Evolutionary conservation across 352 stramenopile species (phyloP).

Genomic region (Plasmopara halstedii): DNA sequence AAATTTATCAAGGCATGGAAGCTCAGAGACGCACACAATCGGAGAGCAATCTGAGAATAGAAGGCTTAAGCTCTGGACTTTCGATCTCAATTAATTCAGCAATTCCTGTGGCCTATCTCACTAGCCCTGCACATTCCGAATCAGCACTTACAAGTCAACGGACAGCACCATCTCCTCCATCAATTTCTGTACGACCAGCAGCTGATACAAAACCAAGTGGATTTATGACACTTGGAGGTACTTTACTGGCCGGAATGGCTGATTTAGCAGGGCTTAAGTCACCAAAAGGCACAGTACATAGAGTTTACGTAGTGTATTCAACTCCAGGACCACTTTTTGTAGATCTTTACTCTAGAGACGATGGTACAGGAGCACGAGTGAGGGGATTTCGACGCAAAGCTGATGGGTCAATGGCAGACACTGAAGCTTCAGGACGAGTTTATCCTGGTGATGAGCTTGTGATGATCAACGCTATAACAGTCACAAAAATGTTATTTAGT

Average conservation of each 20-base stretch:
- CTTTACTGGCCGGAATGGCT: conserved; percentile 36
- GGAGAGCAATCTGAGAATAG: conserved; percentile 24
- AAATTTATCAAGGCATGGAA: conserved; percentile 1
- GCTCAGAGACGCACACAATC: conserved; percentile 52
- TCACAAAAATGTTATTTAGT: conserved; percentile 50
- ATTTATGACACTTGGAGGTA: conserved; percentile 36
- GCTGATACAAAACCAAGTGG: conserved; percentile 15
- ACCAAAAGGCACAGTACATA: conserved; percentile 10
- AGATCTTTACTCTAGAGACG: conserved; percentile 64
- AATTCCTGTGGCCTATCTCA: conserved; percentile 3
- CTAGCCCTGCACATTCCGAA: conserved; percentile 20
- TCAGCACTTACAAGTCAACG: conserved; percentile 15
- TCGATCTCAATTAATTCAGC: conserved; percentile 2
- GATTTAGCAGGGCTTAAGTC: conserved; percentile 23
- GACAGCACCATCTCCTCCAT: conserved; percentile 1
- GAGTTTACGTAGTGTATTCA: conserved; percentile 43
- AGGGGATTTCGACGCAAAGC: conserved; percentile 63
- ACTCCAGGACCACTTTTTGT: conserved; percentile 48
- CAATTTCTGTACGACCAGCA: conserved; percentile 23
- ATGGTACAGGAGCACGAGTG: conserved; percentile 62
- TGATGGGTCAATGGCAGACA: conserved; percentile 41
- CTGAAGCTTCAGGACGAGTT: conserved; percentile 49
- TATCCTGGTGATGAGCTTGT: conserved; percentile 61
- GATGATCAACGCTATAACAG: conserved; percentile 49
- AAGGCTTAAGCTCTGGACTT: not conserved